Base-by-base conservation (phyloP, 345 rosid genomes). In the Populus tremula region DNA sequence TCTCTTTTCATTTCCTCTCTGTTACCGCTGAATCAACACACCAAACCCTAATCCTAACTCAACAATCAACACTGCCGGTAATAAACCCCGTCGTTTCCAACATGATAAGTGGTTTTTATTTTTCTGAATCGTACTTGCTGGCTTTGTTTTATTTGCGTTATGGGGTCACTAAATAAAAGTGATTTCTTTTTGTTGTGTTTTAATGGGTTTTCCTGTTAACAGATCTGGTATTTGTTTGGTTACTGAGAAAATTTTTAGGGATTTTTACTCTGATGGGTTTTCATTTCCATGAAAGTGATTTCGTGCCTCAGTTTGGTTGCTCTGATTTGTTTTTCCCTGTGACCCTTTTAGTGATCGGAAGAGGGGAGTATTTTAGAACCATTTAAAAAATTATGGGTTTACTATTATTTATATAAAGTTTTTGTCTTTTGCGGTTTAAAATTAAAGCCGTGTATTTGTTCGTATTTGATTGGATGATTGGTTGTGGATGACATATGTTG, bases 191-290 rank as follows among this genome's bases (percentile, higher is more conserved):
- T 50, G n/a, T 53, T 53, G 23, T 53, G 18, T 18, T 50, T 50
- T 50, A 17, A 6, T 3, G n/a, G 23, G 20, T 17, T 53, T 53
- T 53, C 59, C n/a, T 53, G 59, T 6, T 18, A 53, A 53, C 59
- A 20, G 73, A 70, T 70, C 73, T 14, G 67, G 2, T 61, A 35
- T 18, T 27, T 45, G 61, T 64, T 64, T 74, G 77, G 62, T 74
- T 20, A 29, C 67, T 8, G 43, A 17, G 70, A 64, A 74, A 33
- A 74, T 45, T 45, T 45, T 9, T 18, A 18, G 5, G 65, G 16
- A n/a, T 66, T 33, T 49, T 18, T 5, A 35, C 14, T n/a, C 16
- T 11, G 12, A 1, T 21, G 14, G 35, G 47, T 75, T 59, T 64
- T 67, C 45, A 69, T 27, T 27, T 18, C n/a, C 20, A 54, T 20